Evolutionary conservation across 2,329 filamentous ascomycete genomes (phyloP), one percentile per base, ranked within the genome.

Genomic region (Erysiphe pulchra): DNA sequence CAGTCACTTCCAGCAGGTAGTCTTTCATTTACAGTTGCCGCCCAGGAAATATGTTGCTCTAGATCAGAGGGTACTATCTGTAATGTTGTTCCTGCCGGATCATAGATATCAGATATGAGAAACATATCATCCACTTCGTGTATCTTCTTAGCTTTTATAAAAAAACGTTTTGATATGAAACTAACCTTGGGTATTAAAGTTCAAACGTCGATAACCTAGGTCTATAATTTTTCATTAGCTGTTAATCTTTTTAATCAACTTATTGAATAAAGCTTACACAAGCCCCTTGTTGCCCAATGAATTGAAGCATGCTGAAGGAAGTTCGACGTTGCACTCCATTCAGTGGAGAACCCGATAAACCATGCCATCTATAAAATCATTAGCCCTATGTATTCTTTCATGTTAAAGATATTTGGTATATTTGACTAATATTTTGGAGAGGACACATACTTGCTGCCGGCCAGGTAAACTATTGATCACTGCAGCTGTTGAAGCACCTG

Each of bases 281-380:
- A 56, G 34, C 73, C 72, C 49, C 70, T 65, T 5, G 73, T 75
- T 32, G 73, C 55, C 72, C 71, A 77, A 51, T 67, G 67, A 48
- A 77, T 75, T 65, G 69, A 75, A 11, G 71, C 63, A 57, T 77
- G 73, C 57, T 75, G 71, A 43, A 75, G 56, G 53, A 66, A 72
- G 56, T 65, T 73, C 52, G 68, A 71, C 2, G 70, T 66, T 13
- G 64, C 51, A 48, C 56, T 60, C 63, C 62, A 64, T 44, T 61
- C 60, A 18, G 59, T 59, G 11, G 60, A 61, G 45, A 70, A 73
- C 14, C 61, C 59, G 45, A 69, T 65, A 59, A 75, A 75, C 61
- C 69, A 75, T 2, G 66, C 71, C 69, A 76, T 73, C 57, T 54
- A 24, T n/a, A 28, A 42, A 16, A 31, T 17, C 18, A n/a, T 34